Conservation (phyloP, 1,284 basidiomycete species). For the Hypsizygus ulmarius region DNA sequence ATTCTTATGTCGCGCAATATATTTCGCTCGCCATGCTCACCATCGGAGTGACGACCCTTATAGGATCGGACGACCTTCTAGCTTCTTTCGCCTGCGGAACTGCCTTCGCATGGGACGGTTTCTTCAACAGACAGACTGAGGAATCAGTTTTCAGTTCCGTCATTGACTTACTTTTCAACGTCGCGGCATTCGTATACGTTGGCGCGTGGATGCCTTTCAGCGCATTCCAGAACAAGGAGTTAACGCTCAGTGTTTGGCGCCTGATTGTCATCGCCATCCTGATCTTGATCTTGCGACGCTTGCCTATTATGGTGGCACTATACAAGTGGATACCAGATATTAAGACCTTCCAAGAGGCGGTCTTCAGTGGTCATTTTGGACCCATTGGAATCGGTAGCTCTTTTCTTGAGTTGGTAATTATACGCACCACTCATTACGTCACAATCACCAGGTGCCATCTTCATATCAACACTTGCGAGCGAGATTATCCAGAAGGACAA, state of each 20-base stretch:
- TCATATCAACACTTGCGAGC: constrained; percentile 86
- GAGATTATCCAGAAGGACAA: constrained; percentile 58
- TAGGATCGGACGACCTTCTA: constrained; percentile 93
- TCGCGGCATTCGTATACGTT: constrained; percentile 87
- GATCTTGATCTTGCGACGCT: constrained; percentile 74
- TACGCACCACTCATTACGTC: constrained; percentile 1
- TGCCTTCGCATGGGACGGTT: constrained; percentile 98
- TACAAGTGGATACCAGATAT: constrained; percentile 93
- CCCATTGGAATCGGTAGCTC: constrained; percentile 80
- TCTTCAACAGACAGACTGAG: constrained; percentile 96
- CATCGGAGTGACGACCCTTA: constrained; percentile 79
- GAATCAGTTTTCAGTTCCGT: constrained; percentile 95
- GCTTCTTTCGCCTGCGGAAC: constrained; percentile 95
- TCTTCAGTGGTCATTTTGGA: constrained; percentile 93
- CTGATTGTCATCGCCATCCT: constrained; percentile 79
- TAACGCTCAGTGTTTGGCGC: constrained; percentile 79
- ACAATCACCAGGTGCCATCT: constrained; percentile 64
- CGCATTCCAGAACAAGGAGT: constrained; percentile 61
- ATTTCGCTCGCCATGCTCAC: constrained; percentile 78
- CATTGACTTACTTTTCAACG: constrained; percentile 90
- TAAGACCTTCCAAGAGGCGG: constrained; percentile 83
- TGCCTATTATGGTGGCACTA: constrained; percentile 80
- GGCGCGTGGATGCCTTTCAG: constrained; percentile 94
- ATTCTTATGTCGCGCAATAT: constrained; percentile 85
- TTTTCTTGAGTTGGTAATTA: neutral